Percentiles rank a stretch among this genome's conserved stretches.
Conservation (phyloP, 257 asterid species). For the Penstemon eatonii region DNA sequence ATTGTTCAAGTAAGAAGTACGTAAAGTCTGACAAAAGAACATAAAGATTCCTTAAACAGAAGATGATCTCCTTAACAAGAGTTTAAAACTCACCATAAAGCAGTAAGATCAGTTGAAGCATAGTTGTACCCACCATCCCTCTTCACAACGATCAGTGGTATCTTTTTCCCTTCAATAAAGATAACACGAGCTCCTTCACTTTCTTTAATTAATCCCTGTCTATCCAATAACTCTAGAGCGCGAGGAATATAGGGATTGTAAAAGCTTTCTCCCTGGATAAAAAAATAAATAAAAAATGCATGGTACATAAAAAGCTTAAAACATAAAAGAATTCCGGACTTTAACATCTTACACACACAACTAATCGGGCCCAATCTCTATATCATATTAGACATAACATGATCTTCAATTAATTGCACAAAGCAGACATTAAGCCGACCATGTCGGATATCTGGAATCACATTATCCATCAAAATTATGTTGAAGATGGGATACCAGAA, state of each 20-base stretch:
- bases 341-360: background rate
- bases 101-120: slow-evolving; percentile 93
- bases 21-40: background rate
- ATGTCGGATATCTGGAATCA: background rate
- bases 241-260: slow-evolving; percentile 80
- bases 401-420: slow-evolving; percentile 20
- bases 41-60: slow-evolving; percentile 20
- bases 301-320: slow-evolving; percentile 6
- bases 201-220: slow-evolving; percentile 73
- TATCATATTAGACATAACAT: slow-evolving; percentile 8
- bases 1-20: background rate
- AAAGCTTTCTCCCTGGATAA: slow-evolving; percentile 89
- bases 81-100: slow-evolving; percentile 66
- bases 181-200: slow-evolving; percentile 96
- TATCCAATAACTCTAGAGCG: slow-evolving; percentile 54
- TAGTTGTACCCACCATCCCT: slow-evolving; percentile 93
- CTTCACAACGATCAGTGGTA: slow-evolving; percentile 91
- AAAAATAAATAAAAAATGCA: slow-evolving; percentile 6
- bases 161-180: slow-evolving; percentile 72
- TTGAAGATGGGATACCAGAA: background rate
- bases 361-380: background rate
- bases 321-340: background rate
- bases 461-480: background rate
- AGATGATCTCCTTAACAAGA: slow-evolving; percentile 18
- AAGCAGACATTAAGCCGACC: background rate